Evolutionary conservation across 306 rosid species (phyloP), one percentile per base, ranked within the genome.

Genomic region (Senna siamea): DNA sequence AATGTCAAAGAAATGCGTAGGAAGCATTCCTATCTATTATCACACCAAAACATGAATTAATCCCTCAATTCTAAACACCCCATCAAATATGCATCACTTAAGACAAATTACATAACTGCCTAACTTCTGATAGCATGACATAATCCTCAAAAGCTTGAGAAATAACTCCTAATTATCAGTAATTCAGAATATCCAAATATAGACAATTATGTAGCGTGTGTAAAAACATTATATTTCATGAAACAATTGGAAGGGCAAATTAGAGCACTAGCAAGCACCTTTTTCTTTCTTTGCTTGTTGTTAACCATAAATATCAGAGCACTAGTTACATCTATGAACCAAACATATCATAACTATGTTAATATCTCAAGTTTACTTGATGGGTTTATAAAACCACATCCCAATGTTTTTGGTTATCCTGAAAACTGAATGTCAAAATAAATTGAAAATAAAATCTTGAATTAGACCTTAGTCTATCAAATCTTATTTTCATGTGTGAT

Each of bases 271-370:
- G 52, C 20, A 66, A 26, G 30, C 30, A 1, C 30, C 30, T 40
- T 51, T 50, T 14, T 35, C 12, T 32, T 48, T 15, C 54, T 47
- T 14, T 68, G 70, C 34, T 68, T 58, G 18, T 48, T 67, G 52
- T 5, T 37, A 67, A 47, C 5, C 59, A 58, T 47, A 47, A n/a
- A 44, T 18, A 55, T 32, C 58, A 32, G 53, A 59, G 22, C 61
- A 55, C 55, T 56, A 69, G 57, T 26, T 48, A 61, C 61, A 37
- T n/a, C 26, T 22, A 38, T 26, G 50, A 77, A 62, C 50, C 66
- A 54, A 54, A 66, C 44, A 41, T 40, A 28, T 20, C 52, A 6
- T 14, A 17, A 66, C 28, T 46, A 46, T 14, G 55, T 53, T 53
- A 65, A 26, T 26, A 26, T 64, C 57, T 41, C 62, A 28, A 75